Conservation (phyloP, 257 asterid species). For the Cynanchum wilfordii region DNA sequence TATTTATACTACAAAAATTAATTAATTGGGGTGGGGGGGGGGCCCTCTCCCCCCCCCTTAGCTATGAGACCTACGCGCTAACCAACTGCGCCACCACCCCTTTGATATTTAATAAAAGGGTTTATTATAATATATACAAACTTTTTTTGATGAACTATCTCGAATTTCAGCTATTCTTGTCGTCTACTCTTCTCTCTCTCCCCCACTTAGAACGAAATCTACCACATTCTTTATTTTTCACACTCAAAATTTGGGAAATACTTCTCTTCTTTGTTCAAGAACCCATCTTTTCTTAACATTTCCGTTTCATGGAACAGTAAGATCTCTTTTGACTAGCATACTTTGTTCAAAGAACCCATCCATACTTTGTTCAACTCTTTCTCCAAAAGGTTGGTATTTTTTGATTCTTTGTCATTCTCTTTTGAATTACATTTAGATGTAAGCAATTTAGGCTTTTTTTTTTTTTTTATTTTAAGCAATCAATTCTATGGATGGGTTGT, state of each 20-base stretch:
- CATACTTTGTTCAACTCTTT: too few species aligned
- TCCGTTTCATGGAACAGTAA: not conserved
- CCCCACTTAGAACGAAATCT: not conserved
- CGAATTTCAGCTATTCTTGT: too few species aligned
- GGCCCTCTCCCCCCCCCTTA: too few species aligned
- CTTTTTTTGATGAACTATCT: too few species aligned
- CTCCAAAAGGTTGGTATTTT: not conserved
- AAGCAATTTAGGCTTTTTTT: not conserved
- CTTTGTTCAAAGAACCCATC: not conserved
- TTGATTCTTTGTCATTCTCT: not conserved
- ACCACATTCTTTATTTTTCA: not conserved
- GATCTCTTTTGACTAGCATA: not conserved
- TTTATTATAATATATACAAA: too few species aligned
- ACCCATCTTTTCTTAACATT: not conserved
- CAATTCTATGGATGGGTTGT: not conserved
- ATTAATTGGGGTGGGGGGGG: too few species aligned
- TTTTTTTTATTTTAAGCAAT: not conserved
- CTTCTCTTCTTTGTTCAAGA: not conserved
- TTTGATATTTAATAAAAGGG: too few species aligned
- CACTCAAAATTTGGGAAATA: not conserved
- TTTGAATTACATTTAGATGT: not conserved
- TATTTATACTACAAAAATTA: too few species aligned
- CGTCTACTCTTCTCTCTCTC: not conserved
- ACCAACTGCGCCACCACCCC: constrained; percentile 99
- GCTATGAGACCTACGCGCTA: constrained; percentile 99